Evolutionary conservation across 495 filamentous ascomycete genomes (phyloP).

Genomic region (Lasiosphaeria hispida): DNA sequence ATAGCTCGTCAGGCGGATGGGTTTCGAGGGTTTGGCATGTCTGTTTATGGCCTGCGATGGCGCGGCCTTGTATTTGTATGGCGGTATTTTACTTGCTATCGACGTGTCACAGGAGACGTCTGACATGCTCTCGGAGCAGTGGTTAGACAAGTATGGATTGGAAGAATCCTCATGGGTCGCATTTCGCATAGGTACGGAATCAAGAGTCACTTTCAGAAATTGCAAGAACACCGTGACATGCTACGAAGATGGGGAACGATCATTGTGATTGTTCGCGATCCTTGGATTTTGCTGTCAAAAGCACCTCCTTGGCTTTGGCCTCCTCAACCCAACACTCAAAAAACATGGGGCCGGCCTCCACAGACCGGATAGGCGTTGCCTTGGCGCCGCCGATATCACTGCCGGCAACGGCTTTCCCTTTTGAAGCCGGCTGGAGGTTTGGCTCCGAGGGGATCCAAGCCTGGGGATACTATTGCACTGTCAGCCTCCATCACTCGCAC

Average conservation of each 20-base stretch:
- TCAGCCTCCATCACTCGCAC: no score
- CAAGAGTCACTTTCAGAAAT: background rate
- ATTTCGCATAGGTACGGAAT: background rate
- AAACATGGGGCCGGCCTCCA: conserved; percentile 62
- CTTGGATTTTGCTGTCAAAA: conserved; percentile 4
- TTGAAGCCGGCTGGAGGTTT: conserved; percentile 42
- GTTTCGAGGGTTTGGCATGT: background rate
- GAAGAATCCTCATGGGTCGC: no score
- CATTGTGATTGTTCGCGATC: background rate
- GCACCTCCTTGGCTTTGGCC: conserved; percentile 33
- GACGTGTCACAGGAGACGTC: background rate
- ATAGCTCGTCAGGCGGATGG: no score
- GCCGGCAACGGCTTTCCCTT: conserved; percentile 30
- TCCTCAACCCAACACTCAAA: conserved; percentile 72
- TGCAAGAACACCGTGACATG: no score
- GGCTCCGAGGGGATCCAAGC: conserved; percentile 64
- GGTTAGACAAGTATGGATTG: background rate
- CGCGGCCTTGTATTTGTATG: conserved; percentile 5
- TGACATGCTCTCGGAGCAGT: background rate
- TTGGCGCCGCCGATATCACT: conserved; percentile 45
- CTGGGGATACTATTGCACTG: conserved; percentile 52
- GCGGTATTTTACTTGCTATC: conserved; percentile 2
- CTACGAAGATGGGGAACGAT: no score
- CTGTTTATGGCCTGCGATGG: conserved; percentile 8
- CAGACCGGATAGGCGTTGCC: conserved; percentile 55